Percentiles rank a stretch among this genome's conserved stretches.
Conservation (phyloP, 306 rosid genomes). For the Rosa lucieae region DNA sequence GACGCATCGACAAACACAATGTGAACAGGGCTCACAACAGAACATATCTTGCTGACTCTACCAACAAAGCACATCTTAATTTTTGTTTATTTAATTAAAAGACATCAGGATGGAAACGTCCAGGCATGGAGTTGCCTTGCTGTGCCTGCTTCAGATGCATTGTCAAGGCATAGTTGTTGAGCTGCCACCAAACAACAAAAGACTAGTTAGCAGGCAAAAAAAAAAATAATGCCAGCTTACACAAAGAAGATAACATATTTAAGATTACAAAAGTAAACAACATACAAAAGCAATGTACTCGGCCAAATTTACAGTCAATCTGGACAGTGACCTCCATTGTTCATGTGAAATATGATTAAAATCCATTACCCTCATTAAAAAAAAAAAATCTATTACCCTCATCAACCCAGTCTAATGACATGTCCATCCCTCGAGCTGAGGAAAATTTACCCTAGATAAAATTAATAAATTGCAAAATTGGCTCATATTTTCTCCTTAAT, state of each 20-base stretch:
- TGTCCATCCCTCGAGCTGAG: background rate
- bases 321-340: background rate
- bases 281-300: background rate
- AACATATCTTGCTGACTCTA: slow-evolving; percentile 12
- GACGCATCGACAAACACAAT: slow-evolving; percentile 18
- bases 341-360: background rate
- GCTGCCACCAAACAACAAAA: slow-evolving; percentile 42
- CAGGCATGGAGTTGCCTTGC: slow-evolving; percentile 69
- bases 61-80: background rate
- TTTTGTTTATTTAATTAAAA: slow-evolving; percentile 39
- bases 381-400: background rate
- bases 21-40: background rate
- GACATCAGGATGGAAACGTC: slow-evolving; percentile 82
- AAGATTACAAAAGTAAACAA: no score
- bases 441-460: background rate
- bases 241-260: background rate
- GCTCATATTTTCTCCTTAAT: background rate
- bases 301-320: background rate
- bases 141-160: slow-evolving; percentile 96
- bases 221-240: background rate
- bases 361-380: background rate
- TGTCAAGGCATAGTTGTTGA: slow-evolving; percentile 81
- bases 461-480: background rate
- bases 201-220: slow-evolving; percentile 15
- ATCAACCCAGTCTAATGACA: background rate